Evolutionary conservation across 306 rosid species (phyloP), one percentile per base, ranked within the genome.

Genomic region (Gastrolobium villosum): DNA sequence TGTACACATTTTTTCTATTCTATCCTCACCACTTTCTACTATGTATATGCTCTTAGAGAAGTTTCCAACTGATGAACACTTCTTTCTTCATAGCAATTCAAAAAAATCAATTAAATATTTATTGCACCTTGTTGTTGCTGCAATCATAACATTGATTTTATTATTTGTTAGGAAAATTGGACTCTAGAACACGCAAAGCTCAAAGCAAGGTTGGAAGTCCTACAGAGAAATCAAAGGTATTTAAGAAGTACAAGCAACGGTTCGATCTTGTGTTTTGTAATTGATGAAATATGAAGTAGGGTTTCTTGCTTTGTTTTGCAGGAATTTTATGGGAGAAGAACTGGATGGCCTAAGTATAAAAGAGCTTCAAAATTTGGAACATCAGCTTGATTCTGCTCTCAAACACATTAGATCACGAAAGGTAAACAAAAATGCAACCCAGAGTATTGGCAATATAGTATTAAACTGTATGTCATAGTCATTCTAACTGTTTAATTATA

Each of bases 331-430:
- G 93, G 98, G 98, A 62, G 90, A 93, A 87, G 93, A 90, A 46
- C 74, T 91, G 30, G 88, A 91, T 30, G 81, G 85, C 10, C 54
- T 91, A 49, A 82, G 86, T 45, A 56, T 90, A 41, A 91, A 87
- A 86, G 96, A 93, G 81, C 92, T 93, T 67, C 97, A 91, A 59
- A 87, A 85, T 85, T 82, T 91, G 83, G 97, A 93, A 69, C 93
- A 88, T 34, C 97, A 93, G 55, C 89, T 93, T 86, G 97, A 93
- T 59, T 84, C 90, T 75, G 89, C 96, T 53, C 92, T 93, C 30
- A 93, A 89, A 77, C 95, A 88, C 79, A 70, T 88, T 30, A 88
- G 97, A 81, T 61, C 92, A 31, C 77, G 89, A 67, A 91, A 86
- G 97, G 98, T 91, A 76, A n/a, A 14, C 46, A 44, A 44, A 28